Base-by-base conservation (phyloP, 306 rosid species). In the Elaeagnus macrophylla region DNA sequence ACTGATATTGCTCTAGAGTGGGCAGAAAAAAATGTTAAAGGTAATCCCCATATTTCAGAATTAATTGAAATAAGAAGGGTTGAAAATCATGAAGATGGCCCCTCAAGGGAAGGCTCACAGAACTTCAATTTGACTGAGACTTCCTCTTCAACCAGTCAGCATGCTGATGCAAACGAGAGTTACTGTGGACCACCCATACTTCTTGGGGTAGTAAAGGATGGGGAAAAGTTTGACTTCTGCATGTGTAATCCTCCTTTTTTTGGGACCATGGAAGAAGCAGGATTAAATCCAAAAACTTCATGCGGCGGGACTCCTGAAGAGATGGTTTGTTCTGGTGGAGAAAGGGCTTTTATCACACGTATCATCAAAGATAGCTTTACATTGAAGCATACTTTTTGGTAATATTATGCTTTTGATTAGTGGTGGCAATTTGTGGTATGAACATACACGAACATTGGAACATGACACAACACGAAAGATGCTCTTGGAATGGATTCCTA, bases 191-290 rank as follows among this genome's bases (percentile, higher is more conserved):
- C 81, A 37, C 83, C 86, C 37, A 63, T 90, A 53, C 97, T 90
- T 75, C 76, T 74, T 49, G 95, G 83, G 51, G 94, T 81, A 47
- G 84, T 86, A 36, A 81, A 41, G 75, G 88, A 77, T 17, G 86
- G 67, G 52, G 95, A 90, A 61, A 78, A 74, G 74, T 90, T 90
- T 64, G 95, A 90, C 78, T 90, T 90, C 66, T 86, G 91, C 78
- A 86, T 90, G 94, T 90, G 97, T 70, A 90, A 90, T 77, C 97
- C 97, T 7, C 94, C 94, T 16, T 86, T 90, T 76, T 86, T 86
- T 58, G 84, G 77, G 73, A 83, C 83, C 71, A 76, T 90, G 85
- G 81, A 80, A 66, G 88, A 83, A 68, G 84, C 88, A 12, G 95
- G 97, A 66, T 77, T 74, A 13, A 90, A 90, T 77, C 95, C 95